These are phyloP conservation scores for Aspergillus sp. DNA, from an alignment of 2,329 filamentous ascomycete genomes.

Conservation along the genomic window DNA sequence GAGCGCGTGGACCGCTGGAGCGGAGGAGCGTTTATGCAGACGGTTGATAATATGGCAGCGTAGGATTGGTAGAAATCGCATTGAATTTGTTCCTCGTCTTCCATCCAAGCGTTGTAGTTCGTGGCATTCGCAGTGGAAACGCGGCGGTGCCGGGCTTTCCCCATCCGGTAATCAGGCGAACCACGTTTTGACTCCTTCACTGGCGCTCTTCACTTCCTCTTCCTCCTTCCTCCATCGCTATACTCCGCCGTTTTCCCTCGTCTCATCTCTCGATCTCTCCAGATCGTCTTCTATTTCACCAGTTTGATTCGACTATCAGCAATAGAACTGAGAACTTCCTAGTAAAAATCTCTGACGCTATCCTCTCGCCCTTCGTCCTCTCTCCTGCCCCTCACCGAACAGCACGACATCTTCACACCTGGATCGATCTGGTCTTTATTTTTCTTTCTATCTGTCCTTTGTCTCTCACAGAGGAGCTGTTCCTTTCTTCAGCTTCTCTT, in stretches of 20 bases:
- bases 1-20: conserved; percentile 62
- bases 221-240: conserved; percentile 1
- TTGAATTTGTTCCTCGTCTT: not conserved
- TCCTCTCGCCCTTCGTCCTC: not conserved
- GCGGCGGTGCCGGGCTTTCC: conserved; percentile 4
- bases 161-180: conserved; percentile 9
- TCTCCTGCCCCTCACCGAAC: conserved; percentile 11
- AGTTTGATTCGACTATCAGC: not conserved
- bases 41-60: conserved; percentile 18
- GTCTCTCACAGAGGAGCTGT: not conserved
- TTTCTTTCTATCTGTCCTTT: conserved; percentile 3
- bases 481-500: conserved; percentile 1
- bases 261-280: not conserved
- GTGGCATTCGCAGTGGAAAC: not conserved
- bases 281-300: not conserved
- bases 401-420: conserved; percentile 6
- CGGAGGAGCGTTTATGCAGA: conserved; percentile 37
- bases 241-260: conserved; percentile 1
- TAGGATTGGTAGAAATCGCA: conserved; percentile 1
- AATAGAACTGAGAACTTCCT: not conserved
- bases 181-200: conserved; percentile 1
- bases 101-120: no score
- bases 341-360: not conserved
- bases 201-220: not conserved
- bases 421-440: conserved; percentile 4